Evolutionary conservation across 2,329 filamentous ascomycete genomes (phyloP).

Genomic region (Aspergillus flavus): DNA sequence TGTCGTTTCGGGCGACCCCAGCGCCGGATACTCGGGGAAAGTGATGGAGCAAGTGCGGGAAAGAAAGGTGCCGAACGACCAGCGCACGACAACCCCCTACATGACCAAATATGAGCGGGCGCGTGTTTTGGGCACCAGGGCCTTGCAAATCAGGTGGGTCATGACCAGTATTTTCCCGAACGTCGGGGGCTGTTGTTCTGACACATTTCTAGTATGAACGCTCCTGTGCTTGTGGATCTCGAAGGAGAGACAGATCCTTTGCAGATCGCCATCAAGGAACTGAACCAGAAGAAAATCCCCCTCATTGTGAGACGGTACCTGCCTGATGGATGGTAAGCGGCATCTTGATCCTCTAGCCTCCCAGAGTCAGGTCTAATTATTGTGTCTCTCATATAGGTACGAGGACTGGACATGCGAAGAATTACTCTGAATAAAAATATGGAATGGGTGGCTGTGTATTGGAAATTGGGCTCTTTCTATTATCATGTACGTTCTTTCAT

Average conservation of each 20-base stretch:
- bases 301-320: conserved; percentile 93
- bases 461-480: conserved; percentile 22
- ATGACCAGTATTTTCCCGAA: background rate
- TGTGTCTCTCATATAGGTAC: conserved; percentile 62
- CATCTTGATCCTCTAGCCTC: background rate
- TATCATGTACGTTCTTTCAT: conserved; percentile 24
- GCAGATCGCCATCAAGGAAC: conserved; percentile 95
- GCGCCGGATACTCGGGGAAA: conserved; percentile 52
- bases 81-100: conserved; percentile 91
- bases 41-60: conserved; percentile 62
- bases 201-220: conserved; percentile 75
- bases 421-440: conserved; percentile 59
- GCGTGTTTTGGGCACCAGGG: conserved; percentile 87
- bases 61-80: conserved; percentile 87
- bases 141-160: conserved; percentile 88
- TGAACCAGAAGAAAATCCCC: conserved; percentile 98
- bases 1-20: conserved; percentile 55
- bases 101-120: conserved; percentile 99
- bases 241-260: conserved; percentile 97
- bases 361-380: conserved; percentile 12
- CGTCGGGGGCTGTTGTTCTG: background rate
- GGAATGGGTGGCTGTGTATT: conserved; percentile 20
- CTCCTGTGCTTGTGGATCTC: conserved; percentile 91
- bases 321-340: conserved; percentile 86
- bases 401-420: conserved; percentile 99